phyloP scores from a whole-genome alignment of 495 filamentous ascomycete genomes.

The Jackrogersella multiformis region DNA sequence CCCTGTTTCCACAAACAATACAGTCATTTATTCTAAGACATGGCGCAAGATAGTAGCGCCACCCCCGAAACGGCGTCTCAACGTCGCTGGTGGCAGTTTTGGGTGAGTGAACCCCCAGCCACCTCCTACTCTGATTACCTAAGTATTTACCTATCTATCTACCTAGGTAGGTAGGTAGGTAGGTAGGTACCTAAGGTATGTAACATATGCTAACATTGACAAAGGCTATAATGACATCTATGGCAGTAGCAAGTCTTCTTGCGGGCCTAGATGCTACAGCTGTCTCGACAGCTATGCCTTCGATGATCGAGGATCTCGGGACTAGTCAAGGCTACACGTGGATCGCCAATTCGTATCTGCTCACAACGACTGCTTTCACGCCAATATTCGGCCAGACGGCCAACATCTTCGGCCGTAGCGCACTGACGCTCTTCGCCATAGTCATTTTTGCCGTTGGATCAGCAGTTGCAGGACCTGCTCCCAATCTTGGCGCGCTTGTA shows the following conservation, averaged over 20 bases:
- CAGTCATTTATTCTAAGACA: too few species aligned
- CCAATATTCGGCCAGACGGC: slow-evolving; percentile 46
- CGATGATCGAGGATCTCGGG: neutral
- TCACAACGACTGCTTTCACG: slow-evolving; percentile 9
- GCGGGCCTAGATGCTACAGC: neutral
- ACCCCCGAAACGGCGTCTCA: too few species aligned
- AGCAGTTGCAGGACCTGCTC: slow-evolving; percentile 48
- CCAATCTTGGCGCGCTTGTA: slow-evolving; percentile 66
- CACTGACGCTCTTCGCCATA: slow-evolving; percentile 44
- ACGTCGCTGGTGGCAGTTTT: neutral
- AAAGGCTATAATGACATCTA: neutral
- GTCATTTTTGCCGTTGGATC: slow-evolving; percentile 52
- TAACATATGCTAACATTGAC: neutral
- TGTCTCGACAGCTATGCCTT: neutral
- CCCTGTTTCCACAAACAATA: too few species aligned
- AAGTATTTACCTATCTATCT: too few species aligned
- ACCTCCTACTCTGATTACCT: too few species aligned
- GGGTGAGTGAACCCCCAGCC: too few species aligned
- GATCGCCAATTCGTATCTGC: neutral
- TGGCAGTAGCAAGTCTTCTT: neutral
- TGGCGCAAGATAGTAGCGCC: too few species aligned
- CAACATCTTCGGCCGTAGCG: slow-evolving; percentile 56
- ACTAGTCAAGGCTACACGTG: neutral
- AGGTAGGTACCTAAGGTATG: too few species aligned
- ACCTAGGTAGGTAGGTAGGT: neutral